Conservation (phyloP, 106 monocot species). For the Gastrodia elata region DNA sequence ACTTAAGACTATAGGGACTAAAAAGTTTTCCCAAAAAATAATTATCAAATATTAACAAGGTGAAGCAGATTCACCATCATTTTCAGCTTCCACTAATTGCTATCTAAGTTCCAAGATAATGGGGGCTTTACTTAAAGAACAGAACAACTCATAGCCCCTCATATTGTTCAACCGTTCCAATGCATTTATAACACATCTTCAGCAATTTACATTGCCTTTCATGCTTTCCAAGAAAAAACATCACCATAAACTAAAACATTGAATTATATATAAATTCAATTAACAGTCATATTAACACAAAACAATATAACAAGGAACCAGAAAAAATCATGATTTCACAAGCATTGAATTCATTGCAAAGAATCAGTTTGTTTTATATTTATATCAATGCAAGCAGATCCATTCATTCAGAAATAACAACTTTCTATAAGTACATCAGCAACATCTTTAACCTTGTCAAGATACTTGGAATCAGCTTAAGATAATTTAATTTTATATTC, state of each 20-base stretch:
- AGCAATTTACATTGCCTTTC: neutral
- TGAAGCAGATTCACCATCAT: neutral
- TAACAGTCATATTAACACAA: neutral
- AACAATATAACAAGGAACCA: neutral
- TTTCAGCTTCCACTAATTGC: neutral
- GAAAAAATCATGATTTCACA: neutral
- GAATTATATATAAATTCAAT: neutral
- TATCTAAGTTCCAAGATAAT: neutral
- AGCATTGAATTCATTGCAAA: neutral
- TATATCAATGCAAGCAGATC: neutral
- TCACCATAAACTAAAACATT: neutral
- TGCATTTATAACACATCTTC: neutral
- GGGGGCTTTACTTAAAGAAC: neutral
- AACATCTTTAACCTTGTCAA: neutral
- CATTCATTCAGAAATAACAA: neutral
- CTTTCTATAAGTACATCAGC: neutral
- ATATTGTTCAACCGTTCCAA: neutral
- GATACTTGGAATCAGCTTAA: neutral
- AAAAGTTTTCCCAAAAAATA: too few species aligned
- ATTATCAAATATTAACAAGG: neutral
- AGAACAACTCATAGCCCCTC: neutral
- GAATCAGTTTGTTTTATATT: neutral
- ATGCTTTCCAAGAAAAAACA: neutral
- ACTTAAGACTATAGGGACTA: too few species aligned
- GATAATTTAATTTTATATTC: neutral